Evolutionary conservation across 176 grass and related monocot species (phyloP), one percentile per base, ranked within the genome.

Genomic region (Poa pratensis): DNA sequence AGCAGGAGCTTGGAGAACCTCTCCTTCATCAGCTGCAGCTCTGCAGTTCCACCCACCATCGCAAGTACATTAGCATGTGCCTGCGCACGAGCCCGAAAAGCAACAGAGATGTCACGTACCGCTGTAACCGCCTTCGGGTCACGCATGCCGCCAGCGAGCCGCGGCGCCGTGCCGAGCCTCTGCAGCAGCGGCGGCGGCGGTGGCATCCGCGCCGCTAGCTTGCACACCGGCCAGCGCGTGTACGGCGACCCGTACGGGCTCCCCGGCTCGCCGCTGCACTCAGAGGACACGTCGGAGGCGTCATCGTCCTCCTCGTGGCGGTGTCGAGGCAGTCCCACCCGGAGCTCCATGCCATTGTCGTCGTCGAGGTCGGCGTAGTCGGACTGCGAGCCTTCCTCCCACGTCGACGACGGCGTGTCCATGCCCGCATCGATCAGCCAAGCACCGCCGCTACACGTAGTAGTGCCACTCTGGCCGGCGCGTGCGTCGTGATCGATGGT

Each of bases 1-100:
- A 95, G 79, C 19, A 98, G 73, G 75, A 98, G 96, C 93, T 95
- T 98, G 0, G 93, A 92, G 87, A 97, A 93, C 82, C 84, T 93
- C 82, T 97, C 95, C 86, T 86, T 97, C 2, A 93, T 85, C 67
- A 91, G 66, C 77, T 93, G 88, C 73, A 95, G 37, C 85, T 95
- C 95, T 97, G 77, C 51, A 39, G 70, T 75, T 81, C 16, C 17
- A 3, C 7, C 76, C 57, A 83, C n/a, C 67, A 22, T 2, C 19
- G 70, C 61, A 19, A 43, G 27, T 12, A 28, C 52, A 32, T 83
- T 15, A 73, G 37, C 78, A 35, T 79, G 14, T 48, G 27, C 51
- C 14, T 18, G 35, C 23, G 22, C 0, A 60, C 3, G 58, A 50
- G 24, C 15, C 16, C 12, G 7, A 43, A 51, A 13, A 46, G 28